phyloP scores from a whole-genome alignment of 129 eudicot species.

The Artemisia tridentata region DNA sequence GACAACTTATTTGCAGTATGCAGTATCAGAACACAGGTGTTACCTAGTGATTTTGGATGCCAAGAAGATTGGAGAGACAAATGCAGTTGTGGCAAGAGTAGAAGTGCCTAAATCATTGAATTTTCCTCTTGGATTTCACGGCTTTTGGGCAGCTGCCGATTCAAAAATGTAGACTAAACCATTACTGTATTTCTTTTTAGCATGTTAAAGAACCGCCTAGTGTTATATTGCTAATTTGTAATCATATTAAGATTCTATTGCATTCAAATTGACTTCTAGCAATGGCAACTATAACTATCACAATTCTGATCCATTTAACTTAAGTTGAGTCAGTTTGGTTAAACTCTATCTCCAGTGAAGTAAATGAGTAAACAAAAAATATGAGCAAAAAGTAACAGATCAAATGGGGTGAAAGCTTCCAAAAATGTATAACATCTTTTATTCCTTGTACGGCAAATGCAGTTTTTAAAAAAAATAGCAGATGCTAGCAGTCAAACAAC shows the following conservation, averaged over 20 bases:
- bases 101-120: constrained; percentile 78
- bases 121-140: constrained; percentile 94
- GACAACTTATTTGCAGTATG: constrained; percentile 56
- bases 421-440: too few species aligned
- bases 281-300: too few species aligned
- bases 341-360: too few species aligned
- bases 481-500: too few species aligned
- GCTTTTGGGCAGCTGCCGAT: constrained; percentile 63
- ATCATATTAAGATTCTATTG: not conserved
- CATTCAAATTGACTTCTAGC: not conserved
- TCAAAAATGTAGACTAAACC: not conserved
- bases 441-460: too few species aligned
- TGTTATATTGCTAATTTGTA: not conserved
- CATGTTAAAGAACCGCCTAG: too few species aligned
- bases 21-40: constrained; percentile 66
- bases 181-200: not conserved
- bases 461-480: too few species aligned
- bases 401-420: too few species aligned
- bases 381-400: too few species aligned
- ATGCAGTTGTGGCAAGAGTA: constrained; percentile 71
- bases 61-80: constrained; percentile 50
- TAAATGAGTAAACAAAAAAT: too few species aligned
- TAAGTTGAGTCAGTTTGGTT: too few species aligned
- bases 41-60: constrained; percentile 70
- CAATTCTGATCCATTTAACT: too few species aligned